Evolutionary conservation across 1,139 yeast genomes (phyloP).

Genomic region (Yamadazyma friedrichii): DNA sequence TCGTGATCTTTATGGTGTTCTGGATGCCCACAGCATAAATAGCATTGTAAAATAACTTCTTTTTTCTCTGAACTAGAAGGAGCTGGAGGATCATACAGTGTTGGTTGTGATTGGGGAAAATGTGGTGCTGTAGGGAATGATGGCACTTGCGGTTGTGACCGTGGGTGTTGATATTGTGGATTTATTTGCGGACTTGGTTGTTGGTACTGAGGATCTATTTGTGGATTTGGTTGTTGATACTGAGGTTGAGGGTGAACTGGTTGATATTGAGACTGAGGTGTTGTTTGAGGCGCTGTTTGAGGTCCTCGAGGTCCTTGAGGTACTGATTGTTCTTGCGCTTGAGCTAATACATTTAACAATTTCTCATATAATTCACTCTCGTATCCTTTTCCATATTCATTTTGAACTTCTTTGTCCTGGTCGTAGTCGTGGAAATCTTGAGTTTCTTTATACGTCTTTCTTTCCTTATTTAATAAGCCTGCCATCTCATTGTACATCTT

Average conservation of each 20-base stretch:
- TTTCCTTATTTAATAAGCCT: conserved; percentile 14
- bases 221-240: background rate
- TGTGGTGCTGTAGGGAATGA: background rate
- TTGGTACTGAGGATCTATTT: background rate
- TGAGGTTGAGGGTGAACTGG: background rate
- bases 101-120: background rate
- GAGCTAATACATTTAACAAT: conserved; percentile 12
- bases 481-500: conserved; percentile 19
- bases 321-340: background rate
- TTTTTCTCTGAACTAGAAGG: background rate
- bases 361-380: conserved; percentile 17
- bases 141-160: background rate
- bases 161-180: background rate
- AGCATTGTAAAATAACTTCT: conserved; percentile 20
- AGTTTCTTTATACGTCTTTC: conserved; percentile 2
- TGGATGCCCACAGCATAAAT: conserved; percentile 15
- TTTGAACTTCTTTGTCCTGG: background rate
- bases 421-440: background rate
- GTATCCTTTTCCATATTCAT: conserved; percentile 7
- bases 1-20: background rate
- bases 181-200: too few species aligned
- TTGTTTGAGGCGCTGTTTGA: background rate
- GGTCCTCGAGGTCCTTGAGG: background rate
- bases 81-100: background rate
- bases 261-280: too few species aligned